Evolutionary conservation across 2,329 filamentous ascomycete species (phyloP).

Genomic region (Conoideocrella luteorostrata): DNA sequence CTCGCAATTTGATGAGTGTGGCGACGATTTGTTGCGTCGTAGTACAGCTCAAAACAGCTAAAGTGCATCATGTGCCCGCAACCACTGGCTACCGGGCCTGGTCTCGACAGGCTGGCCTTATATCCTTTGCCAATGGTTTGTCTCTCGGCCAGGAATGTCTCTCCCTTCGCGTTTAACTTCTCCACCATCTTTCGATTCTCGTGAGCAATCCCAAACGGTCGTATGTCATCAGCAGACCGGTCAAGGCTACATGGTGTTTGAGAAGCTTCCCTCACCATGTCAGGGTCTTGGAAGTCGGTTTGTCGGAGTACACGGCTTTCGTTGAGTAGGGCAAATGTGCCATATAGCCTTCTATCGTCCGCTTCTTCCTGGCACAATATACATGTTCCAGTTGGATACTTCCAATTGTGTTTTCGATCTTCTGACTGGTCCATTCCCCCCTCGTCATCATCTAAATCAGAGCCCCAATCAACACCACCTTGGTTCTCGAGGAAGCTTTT

Average conservation of each 20-base stretch:
- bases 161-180: constrained; percentile 68
- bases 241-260: constrained; percentile 78
- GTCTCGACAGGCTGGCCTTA: constrained; percentile 56
- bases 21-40: constrained; percentile 72
- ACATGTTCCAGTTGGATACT: constrained; percentile 87
- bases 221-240: constrained; percentile 70
- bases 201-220: constrained; percentile 85
- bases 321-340: constrained; percentile 84
- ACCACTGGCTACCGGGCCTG: constrained; percentile 78
- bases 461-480: constrained; percentile 78
- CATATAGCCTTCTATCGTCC: constrained; percentile 80
- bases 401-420: constrained; percentile 63
- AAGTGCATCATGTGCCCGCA: constrained; percentile 99
- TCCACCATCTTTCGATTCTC: constrained; percentile 74
- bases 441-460: constrained; percentile 69
- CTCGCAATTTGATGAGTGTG: constrained; percentile 90
- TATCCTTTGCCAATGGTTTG: constrained; percentile 89
- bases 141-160: constrained; percentile 64
- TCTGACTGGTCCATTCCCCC: constrained; percentile 51
- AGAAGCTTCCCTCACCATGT: constrained; percentile 77
- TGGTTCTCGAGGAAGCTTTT: constrained; percentile 90
- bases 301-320: constrained; percentile 82
- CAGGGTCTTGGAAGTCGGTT: constrained; percentile 73
- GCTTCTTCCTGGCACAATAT: constrained; percentile 96
- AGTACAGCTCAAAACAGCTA: constrained; percentile 88